Conservation (phyloP, 73 alveolate species). For the Tetrahymena thermophila region DNA sequence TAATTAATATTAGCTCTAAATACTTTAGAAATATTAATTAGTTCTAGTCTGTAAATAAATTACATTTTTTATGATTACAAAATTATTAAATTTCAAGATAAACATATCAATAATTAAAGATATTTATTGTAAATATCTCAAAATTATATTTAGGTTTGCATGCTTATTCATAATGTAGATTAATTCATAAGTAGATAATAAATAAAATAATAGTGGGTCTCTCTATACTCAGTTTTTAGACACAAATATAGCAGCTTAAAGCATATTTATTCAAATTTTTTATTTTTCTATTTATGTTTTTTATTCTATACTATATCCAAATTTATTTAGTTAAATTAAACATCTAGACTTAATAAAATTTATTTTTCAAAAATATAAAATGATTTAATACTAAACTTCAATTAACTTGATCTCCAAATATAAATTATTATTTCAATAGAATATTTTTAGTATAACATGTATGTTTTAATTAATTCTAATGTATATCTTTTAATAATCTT, state of each 20-base stretch:
- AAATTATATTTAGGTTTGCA: no score
- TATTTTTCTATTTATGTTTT: no score
- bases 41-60: neutral
- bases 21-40: neutral
- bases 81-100: neutral
- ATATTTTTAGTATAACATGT: neutral
- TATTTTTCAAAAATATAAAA: no score
- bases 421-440: no score
- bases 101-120: neutral
- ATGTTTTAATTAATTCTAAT: neutral
- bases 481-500: no score
- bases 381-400: neutral
- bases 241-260: neutral
- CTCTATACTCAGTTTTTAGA: no score
- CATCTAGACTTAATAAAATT: neutral
- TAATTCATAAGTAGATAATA: neutral
- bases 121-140: neutral
- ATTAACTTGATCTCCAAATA: no score
- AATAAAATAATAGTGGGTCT: neutral
- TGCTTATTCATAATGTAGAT: no score
- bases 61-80: no score
- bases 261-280: neutral
- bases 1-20: no score
- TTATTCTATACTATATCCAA: neutral
- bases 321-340: no score